Base-by-base conservation (phyloP, 208 protist genomes). In the Crithidia brevicula region DNA sequence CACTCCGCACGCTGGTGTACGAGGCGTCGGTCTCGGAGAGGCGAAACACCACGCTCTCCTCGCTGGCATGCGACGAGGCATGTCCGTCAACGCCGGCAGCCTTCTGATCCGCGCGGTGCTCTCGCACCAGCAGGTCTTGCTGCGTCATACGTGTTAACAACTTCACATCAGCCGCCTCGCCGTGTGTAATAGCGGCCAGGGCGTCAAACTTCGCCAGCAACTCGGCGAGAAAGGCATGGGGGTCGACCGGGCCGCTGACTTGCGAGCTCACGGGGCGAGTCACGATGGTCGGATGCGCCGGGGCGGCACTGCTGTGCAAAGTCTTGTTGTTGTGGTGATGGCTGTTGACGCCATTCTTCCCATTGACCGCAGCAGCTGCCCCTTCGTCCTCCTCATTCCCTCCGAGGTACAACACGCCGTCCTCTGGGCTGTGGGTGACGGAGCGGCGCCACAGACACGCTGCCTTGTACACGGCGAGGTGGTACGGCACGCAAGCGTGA, bases 161-260 rank as follows among this genome's bases (percentile, higher is more conserved):
- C 50, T 45, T 69, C 42, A 80, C 67, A 50, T 85, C 69, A 13
- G 83, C 73, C 0, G 78, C 77, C 63, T 84, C 77, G 18, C 64
- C 67, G 59, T 89, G 84, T 11, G 84, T 85, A 27, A 89, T 83
- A 27, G 63, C 40, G 27, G 78, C 67, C 0, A 85, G 46, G 6
- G 56, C 66, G 46, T 67, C 50, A 31, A 81, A 61, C 47, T 82
- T 81, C 7, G 20, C 20, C 40, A 88, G 65, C 43, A 88, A 63
- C 71, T 69, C 63, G 22, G 34, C 61, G 6, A 77, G 67, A 25
- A 72, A 65, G 8, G 38, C 25, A 16, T 57, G 25, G 0, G 54
- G 57, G 38, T 57, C 42, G 6, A 50, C n/a, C 22, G 47, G 34
- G 22, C 47, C 67, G 36, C 38, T 53, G 45, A 10, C 31, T 30